Percentiles rank a stretch among this genome's conserved stretches.
Conservation (phyloP, 768 basidiomycete species). For the Tricholoma terreum region DNA sequence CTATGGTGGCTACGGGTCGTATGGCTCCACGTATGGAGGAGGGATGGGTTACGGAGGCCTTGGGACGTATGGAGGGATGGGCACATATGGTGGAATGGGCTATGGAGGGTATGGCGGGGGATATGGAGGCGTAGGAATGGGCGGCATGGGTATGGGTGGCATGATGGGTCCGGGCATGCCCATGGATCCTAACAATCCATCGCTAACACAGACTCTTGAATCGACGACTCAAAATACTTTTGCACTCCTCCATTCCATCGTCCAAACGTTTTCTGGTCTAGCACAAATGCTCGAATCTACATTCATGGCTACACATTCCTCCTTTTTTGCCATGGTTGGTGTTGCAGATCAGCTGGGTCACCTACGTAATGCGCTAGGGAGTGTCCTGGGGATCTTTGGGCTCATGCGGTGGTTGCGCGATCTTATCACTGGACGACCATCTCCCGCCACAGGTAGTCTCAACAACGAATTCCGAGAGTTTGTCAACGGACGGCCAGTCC, state of each 20-base stretch:
- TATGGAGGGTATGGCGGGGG: conserved; percentile 19
- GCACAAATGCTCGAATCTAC: conserved; percentile 97
- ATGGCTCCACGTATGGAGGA: conserved; percentile 27
- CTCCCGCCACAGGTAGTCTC: conserved; percentile 31
- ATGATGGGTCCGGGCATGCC: conserved; percentile 44
- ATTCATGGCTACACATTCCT: conserved; percentile 95
- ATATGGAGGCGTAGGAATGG: conserved; percentile 21
- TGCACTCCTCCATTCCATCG: conserved; percentile 88
- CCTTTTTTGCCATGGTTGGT: conserved; percentile 94
- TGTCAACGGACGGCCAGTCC: conserved; percentile 59
- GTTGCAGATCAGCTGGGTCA: conserved; percentile 95
- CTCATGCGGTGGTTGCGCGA: conserved; percentile 83
- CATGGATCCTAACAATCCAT: conserved; percentile 51
- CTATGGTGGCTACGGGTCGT: conserved; percentile 31
- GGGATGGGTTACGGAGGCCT: conserved; percentile 33
- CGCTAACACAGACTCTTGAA: conserved; percentile 86
- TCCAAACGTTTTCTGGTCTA: conserved; percentile 91
- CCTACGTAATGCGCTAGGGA: conserved; percentile 87
- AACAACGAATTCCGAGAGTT: conserved; percentile 76
- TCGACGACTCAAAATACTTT: conserved; percentile 90
- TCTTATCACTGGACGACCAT: conserved; percentile 43
- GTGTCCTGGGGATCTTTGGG: conserved; percentile 90
- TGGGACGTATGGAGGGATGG: conserved; percentile 38
- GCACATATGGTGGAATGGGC: conserved; percentile 39
- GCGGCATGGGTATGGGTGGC: conserved; percentile 35